These are phyloP conservation scores for Oryza coarctata DNA, from an alignment of 176 grass and related monocot species.

Conservation along the genomic window DNA sequence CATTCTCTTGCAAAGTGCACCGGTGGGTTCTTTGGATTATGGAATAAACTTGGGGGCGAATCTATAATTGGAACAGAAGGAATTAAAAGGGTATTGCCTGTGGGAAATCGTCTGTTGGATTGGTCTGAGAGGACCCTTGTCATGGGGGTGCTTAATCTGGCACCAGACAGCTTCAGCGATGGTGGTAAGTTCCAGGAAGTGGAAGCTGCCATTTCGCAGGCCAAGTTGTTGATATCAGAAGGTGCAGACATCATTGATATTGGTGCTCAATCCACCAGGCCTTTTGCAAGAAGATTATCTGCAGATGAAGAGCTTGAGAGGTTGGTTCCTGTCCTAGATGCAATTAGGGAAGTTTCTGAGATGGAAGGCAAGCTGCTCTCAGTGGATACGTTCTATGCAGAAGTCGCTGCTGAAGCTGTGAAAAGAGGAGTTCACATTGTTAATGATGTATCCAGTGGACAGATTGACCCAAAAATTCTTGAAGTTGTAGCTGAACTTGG, in stretches of 20 bases:
- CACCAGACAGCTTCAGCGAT: slow-evolving; percentile 89
- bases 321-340: slow-evolving; percentile 72
- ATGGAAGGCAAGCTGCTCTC: slow-evolving; percentile 73
- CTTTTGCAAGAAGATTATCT: slow-evolving; percentile 67
- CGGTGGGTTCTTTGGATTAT: slow-evolving; percentile 63
- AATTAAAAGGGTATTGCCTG: slow-evolving; percentile 67
- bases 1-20: slow-evolving; percentile 59
- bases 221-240: slow-evolving; percentile 65
- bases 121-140: slow-evolving; percentile 69
- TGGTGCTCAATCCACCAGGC: slow-evolving; percentile 90
- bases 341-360: slow-evolving; percentile 56
- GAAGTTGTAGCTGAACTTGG: slow-evolving; percentile 61
- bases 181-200: slow-evolving; percentile 77
- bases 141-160: slow-evolving; percentile 91
- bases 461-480: slow-evolving; percentile 73
- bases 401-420: slow-evolving; percentile 80
- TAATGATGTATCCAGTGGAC: slow-evolving; percentile 83
- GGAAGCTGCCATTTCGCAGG: slow-evolving; percentile 55
- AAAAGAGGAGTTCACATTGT: slow-evolving; percentile 74
- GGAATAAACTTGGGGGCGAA: slow-evolving; percentile 80
- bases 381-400: slow-evolving; percentile 77
- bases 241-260: slow-evolving; percentile 92
- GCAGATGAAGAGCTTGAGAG: slow-evolving; percentile 71
- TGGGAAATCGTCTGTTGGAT: slow-evolving; percentile 55
- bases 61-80: slow-evolving; percentile 66